phyloP scores from a whole-genome alignment of 164 flowering plant species.

The Annona squamosa region DNA sequence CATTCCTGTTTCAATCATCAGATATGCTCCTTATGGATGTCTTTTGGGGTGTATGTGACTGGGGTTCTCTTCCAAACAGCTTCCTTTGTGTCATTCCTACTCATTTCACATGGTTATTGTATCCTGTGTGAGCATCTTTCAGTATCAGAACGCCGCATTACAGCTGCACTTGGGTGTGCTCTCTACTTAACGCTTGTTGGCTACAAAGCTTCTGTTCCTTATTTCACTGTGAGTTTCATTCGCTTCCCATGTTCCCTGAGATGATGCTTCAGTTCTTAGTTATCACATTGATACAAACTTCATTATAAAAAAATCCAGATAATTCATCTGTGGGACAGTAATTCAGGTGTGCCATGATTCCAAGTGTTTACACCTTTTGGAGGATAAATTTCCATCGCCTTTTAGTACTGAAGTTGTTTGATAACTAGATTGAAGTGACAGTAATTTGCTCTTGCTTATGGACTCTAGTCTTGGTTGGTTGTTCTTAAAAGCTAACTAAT shows the following conservation, averaged over 20 bases:
- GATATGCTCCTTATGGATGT: conserved; percentile 90
- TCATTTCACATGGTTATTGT: conserved; percentile 87
- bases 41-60: conserved; percentile 82
- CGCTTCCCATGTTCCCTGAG: neutral
- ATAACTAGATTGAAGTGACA: neutral
- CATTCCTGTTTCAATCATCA: conserved; percentile 67
- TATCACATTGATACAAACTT: neutral
- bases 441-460: neutral
- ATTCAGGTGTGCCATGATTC: neutral
- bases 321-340: neutral
- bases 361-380: neutral
- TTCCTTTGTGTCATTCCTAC: conserved; percentile 68
- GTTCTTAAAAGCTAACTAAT: conserved; percentile 10
- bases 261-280: neutral
- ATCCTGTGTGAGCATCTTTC: conserved; percentile 83
- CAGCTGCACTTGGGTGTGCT: conserved; percentile 68
- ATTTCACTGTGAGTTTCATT: conserved; percentile 62
- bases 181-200: conserved; percentile 86
- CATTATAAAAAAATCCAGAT: neutral
- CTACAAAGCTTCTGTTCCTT: conserved; percentile 80
- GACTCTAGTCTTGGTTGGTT: neutral
- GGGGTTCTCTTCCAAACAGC: conserved; percentile 88
- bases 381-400: neutral
- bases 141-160: conserved; percentile 55
- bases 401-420: neutral